Evolutionary conservation across 164 flowering plant genomes (phyloP), one percentile per base, ranked within the genome.

Genomic region (Warburgia ugandensis): DNA sequence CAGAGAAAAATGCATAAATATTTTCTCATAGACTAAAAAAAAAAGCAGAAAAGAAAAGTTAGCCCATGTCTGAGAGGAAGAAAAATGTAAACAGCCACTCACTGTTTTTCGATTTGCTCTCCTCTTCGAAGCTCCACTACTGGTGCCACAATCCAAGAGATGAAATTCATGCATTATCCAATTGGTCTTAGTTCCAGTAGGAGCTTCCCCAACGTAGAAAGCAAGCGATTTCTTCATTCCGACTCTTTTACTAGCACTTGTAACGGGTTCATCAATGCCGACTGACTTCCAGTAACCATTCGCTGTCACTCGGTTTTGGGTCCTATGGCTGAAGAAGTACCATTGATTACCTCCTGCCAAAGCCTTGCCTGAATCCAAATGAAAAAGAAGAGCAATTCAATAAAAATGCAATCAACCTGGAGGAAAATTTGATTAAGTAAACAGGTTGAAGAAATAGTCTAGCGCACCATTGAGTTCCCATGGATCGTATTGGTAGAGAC

Each of bases 391-490:
- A 27, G n/a, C n/a, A n/a, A n/a, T n/a, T n/a, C n/a, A n/a, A n/a
- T n/a, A 2, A 3, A 13, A 20, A 1, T 26, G 25, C 22, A 12
- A 47, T 28, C 7, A 17, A 9, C 4, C 9, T 17, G 14, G 29
- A 14, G 2, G 8, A 5, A n/a, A n/a, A n/a, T n/a, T n/a, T n/a
- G n/a, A n/a, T n/a, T n/a, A 29, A 14, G 26, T 3, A 0, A 11
- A 16, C 17, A 53, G n/a, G 12, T 17, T n/a, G n/a, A n/a, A n/a
- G n/a, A n/a, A n/a, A 8, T 5, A 21, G 9, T 12, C 3, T 6
- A 12, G 9, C n/a, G 0, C 61, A 88, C 97, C 97, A 30, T 74
- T 55, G 20, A 90, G 83, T 20, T 86, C 81, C 97, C 97, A 90
- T 19, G 97, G 97, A 73, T 90, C 88, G 40, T 73, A 80, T 1